Conservation (phyloP, 495 filamentous ascomycete species). For the Entonaema liquescens region DNA sequence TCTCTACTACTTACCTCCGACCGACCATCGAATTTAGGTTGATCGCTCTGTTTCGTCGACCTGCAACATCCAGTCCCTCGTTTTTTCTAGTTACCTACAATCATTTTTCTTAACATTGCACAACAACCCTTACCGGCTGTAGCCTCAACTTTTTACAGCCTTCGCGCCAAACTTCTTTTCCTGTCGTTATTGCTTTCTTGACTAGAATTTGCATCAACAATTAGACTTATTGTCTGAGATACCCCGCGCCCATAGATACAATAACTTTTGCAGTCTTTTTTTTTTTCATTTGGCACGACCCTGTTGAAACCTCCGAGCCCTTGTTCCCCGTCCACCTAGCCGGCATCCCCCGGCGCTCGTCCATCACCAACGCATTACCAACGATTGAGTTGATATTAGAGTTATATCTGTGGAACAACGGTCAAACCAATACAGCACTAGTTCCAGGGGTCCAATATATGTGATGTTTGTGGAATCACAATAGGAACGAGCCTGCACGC, state of each 20-base stretch:
- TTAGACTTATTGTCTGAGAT: conserved; percentile 41
- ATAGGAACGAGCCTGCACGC: conserved; percentile 33
- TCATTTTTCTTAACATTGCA: conserved; percentile 28
- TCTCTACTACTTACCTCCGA: conserved; percentile 26
- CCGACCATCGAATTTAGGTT: conserved; percentile 41
- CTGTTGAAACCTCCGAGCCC: conserved; percentile 23
- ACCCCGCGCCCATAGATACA: conserved; percentile 31
- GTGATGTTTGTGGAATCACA: conserved; percentile 33
- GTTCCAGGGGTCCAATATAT: conserved; percentile 19
- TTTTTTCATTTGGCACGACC: conserved; percentile 20
- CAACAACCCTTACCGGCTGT: conserved; percentile 21
- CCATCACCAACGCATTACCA: conserved; percentile 1
- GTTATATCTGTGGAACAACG: conserved; percentile 37
- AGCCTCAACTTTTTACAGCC: conserved; percentile 27
- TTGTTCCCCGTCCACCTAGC: conserved; percentile 35
- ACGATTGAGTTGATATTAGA: conserved; percentile 32
- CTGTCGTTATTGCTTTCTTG: conserved; percentile 32
- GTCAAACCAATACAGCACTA: conserved; percentile 15
- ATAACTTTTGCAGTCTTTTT: conserved; percentile 13
- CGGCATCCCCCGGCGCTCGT: conserved; percentile 30
- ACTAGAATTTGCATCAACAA: conserved; percentile 38
- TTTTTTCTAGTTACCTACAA: conserved; percentile 22
- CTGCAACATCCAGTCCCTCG: conserved; percentile 29
- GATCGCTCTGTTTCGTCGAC: conserved; percentile 38
- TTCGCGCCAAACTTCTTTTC: conserved; percentile 11